A percentile compares a stretch with the other conserved stretches of the same genome.
Evolutionary conservation across 768 basidiomycete species (phyloP).

Genomic region (Ephemerocybe angulata): DNA sequence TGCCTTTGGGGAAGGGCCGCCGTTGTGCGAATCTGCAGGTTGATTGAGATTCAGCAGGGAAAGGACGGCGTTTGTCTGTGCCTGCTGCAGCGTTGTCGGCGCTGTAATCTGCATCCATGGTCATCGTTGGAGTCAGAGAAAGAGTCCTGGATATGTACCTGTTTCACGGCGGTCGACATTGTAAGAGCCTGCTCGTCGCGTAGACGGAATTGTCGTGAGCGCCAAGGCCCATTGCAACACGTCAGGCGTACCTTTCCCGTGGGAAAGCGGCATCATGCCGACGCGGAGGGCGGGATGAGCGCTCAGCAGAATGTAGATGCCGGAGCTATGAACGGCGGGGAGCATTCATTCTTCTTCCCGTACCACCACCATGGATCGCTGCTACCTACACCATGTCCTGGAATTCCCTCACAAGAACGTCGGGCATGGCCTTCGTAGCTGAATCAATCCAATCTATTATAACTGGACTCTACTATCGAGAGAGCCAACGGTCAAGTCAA

Average conservation of each 20-base stretch:
- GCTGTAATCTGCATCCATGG: conserved; percentile 26
- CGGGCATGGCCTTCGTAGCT: too few relatives aligned
- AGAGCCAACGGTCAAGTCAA: too few relatives aligned
- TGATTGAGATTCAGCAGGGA: conserved; percentile 84
- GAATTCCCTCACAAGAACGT: too few relatives aligned
- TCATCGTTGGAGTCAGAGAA: conserved; percentile 10
- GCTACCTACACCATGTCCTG: too few relatives aligned
- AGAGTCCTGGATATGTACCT: conserved; percentile 23
- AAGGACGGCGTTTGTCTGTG: conserved; percentile 83
- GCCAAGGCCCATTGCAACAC: background rate
- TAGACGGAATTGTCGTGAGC: background rate
- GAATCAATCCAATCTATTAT: too few relatives aligned
- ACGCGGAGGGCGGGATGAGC: background rate
- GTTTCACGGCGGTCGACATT: conserved; percentile 34
- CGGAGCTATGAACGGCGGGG: too few relatives aligned
- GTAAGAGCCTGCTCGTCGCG: background rate
- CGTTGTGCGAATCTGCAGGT: conserved; percentile 40
- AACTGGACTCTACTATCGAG: too few relatives aligned
- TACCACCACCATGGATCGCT: background rate
- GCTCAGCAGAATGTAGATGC: too few relatives aligned
- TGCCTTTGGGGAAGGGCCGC: conserved; percentile 35
- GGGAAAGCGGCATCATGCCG: background rate
- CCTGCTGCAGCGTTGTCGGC: conserved; percentile 72
- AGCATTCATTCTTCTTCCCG: background rate
- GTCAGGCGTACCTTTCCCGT: background rate